Percentiles rank a stretch among this genome's conserved stretches.
phyloP scores from a whole-genome alignment of 768 basidiomycete species.

The Phlebiopsis flavidoalba region DNA sequence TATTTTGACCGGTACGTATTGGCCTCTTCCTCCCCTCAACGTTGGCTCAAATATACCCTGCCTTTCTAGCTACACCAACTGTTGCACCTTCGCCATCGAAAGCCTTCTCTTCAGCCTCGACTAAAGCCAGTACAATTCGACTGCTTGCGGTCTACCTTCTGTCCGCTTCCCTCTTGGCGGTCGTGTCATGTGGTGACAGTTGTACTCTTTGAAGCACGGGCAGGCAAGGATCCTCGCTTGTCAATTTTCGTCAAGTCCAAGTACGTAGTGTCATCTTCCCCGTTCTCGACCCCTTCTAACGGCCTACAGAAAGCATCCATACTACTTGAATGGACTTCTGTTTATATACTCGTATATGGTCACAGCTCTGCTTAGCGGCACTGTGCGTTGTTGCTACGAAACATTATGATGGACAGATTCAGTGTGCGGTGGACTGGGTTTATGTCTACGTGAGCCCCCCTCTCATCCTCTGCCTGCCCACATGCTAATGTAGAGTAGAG shows the following conservation, averaged over 20 bases:
- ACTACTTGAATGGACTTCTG: conserved; percentile 68
- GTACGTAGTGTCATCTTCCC: conserved; percentile 30
- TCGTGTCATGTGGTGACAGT: conserved; percentile 38
- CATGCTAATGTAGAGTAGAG: neutral
- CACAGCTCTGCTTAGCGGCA: conserved; percentile 44
- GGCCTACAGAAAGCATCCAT: conserved; percentile 58
- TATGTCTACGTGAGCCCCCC: neutral
- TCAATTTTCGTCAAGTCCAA: conserved; percentile 62
- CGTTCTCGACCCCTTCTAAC: neutral
- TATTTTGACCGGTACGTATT: conserved; percentile 54
- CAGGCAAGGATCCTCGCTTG: conserved; percentile 37
- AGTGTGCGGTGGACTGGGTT: conserved; percentile 26
- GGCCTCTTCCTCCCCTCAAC: no score
- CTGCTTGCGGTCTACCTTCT: conserved; percentile 41
- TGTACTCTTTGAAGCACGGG: conserved; percentile 26
- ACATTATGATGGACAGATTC: conserved; percentile 59
- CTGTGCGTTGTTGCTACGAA: conserved; percentile 51
- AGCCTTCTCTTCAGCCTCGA: conserved; percentile 39
- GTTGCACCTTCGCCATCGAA: conserved; percentile 48
- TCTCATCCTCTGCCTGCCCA: neutral
- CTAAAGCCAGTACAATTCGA: conserved; percentile 41
- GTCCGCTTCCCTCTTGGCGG: conserved; percentile 43
- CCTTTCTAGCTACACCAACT: conserved; percentile 37
- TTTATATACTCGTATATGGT: conserved; percentile 48
- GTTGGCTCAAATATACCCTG: no score